Percentiles rank a stretch among this genome's conserved stretches.
These are phyloP conservation scores for Rehmannia glutinosa DNA, from an alignment of 257 asterid genomes.

Conservation along the genomic window DNA sequence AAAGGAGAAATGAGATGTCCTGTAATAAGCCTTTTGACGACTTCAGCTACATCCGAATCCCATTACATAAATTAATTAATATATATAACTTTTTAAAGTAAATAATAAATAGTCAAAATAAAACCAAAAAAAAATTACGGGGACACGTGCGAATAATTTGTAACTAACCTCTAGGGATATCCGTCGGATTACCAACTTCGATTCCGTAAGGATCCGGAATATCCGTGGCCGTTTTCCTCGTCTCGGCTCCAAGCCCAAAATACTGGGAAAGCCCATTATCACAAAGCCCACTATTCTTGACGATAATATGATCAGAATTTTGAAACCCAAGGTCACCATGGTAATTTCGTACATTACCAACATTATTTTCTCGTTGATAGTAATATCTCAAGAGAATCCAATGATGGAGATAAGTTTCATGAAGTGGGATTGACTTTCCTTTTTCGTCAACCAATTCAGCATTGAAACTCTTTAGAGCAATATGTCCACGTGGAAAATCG, in stretches of 20 bases:
- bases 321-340: conserved; percentile 15
- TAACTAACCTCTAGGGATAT: too few relatives aligned
- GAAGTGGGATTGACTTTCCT: conserved; percentile 60
- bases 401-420: conserved; percentile 76
- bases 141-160: too few relatives aligned
- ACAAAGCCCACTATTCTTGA: conserved; percentile 59
- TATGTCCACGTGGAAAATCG: conserved; percentile 69
- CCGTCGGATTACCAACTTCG: conserved; percentile 64
- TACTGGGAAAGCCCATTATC: conserved; percentile 46
- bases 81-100: too few relatives aligned
- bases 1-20: too few relatives aligned
- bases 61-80: too few relatives aligned
- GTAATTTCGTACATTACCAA: conserved; percentile 10
- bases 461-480: conserved; percentile 54
- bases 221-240: conserved; percentile 49
- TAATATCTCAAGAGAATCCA: conserved; percentile 50
- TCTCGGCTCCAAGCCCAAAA: conserved; percentile 92
- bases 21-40: too few relatives aligned
- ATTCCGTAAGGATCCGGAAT: conserved; percentile 83
- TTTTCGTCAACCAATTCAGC: conserved; percentile 68
- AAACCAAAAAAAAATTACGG: too few relatives aligned
- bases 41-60: too few relatives aligned
- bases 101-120: too few relatives aligned
- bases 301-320: conserved; percentile 24
- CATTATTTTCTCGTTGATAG: conserved; percentile 27